phyloP scores from a whole-genome alignment of 2,329 filamentous ascomycete genomes.

The Pestalotiopsis sp. region DNA sequence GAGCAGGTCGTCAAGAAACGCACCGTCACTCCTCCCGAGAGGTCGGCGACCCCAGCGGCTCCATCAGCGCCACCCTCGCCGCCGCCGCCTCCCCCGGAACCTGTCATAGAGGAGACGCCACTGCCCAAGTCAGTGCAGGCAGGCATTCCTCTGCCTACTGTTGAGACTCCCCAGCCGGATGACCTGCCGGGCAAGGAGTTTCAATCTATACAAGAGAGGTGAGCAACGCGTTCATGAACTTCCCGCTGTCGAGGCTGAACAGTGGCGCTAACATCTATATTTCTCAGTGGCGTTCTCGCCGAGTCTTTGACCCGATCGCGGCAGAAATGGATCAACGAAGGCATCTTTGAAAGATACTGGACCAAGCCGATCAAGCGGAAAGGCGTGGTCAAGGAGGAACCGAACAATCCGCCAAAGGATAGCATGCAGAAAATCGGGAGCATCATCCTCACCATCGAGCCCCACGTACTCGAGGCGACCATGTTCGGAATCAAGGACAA shows the following conservation, averaged over 20 bases:
- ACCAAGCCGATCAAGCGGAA: conserved; percentile 72
- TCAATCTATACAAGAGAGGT: conserved; percentile 76
- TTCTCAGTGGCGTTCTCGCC: conserved; percentile 68
- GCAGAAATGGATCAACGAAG: conserved; percentile 71
- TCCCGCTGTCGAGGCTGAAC: background rate
- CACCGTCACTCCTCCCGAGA: conserved; percentile 57
- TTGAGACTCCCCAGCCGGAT: conserved; percentile 67
- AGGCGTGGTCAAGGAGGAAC: conserved; percentile 63
- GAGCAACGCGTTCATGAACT: conserved; percentile 24
- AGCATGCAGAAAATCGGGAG: conserved; percentile 74
- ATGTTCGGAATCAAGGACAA: conserved; percentile 71
- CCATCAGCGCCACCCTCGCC: conserved; percentile 25
- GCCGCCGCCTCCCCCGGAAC: conserved; percentile 37
- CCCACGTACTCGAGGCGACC: conserved; percentile 77
- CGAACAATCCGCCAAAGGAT: conserved; percentile 70
- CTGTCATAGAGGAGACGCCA: conserved; percentile 37
- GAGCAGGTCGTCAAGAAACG: conserved; percentile 65
- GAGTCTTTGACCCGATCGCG: conserved; percentile 76
- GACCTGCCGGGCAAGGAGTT: conserved; percentile 67
- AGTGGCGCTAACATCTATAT: background rate
- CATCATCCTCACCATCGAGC: conserved; percentile 76
- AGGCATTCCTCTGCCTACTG: conserved; percentile 71
- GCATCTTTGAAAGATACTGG: conserved; percentile 79
- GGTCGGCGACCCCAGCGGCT: conserved; percentile 48
- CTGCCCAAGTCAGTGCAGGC: conserved; percentile 66